Evolutionary conservation across 345 rosid species (phyloP), one percentile per base, ranked within the genome.

Genomic region (Eutrema yunnanense): DNA sequence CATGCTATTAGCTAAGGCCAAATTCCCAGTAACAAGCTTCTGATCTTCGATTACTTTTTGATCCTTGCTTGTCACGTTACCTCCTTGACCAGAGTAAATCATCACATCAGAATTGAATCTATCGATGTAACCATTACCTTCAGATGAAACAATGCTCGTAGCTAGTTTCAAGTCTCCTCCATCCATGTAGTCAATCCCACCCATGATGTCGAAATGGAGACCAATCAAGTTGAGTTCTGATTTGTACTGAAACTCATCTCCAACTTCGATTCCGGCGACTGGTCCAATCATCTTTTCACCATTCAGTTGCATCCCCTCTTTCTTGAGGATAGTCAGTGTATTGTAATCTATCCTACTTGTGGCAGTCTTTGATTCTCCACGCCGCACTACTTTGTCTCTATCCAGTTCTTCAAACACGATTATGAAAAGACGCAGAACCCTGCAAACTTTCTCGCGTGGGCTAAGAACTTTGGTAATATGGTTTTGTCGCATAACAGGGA

Each of bases 191-290:
- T 91, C 98, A 47, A 94, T 94, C 70, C 98, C 96, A 43, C 84
- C 83, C 67, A 81, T 87, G 36, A 69, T 73, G 40, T n/a, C 79
- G 12, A 86, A 91, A 78, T 94, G 98, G 22, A 91, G 90, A 68
- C 96, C 95, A 60, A 94, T 71, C 26, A 91, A 72, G 70, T 76
- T 82, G 36, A 94, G 92, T 82, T 88, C 95, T 6, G 85, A 63
- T 52, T 92, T 82, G 55, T 79, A 91, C 16, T 83, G 97, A 76
- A 91, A 91, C 67, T 82, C 85, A 62, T 91, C 97, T 47, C 98
- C 98, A 63, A 87, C 78, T 72, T 85, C 88, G 65, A 89, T 88
- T n/a, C 98, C 96, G 0, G 95, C 96, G 59, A 94, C 86, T 41
- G 81, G 6, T 69, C 98, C 98, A 57, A 91, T 73, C 63, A 78